Base-by-base conservation (phyloP, 2,329 filamentous ascomycete genomes). In the Achaetomium macrosporum region DNA sequence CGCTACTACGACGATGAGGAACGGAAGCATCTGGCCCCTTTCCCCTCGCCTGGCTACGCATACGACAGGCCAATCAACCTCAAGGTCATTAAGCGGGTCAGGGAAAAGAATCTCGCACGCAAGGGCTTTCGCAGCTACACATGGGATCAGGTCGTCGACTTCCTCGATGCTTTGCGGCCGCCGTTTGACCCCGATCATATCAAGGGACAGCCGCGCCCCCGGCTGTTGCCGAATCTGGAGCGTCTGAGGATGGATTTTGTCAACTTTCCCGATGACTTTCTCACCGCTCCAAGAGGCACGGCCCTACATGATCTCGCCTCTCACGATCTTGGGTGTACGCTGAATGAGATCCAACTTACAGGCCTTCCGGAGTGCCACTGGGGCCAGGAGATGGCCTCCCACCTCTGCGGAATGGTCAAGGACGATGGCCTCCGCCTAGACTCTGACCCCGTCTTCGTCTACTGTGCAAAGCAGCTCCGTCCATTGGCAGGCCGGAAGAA, bases 1-100 rank as follows among this genome's bases (percentile, higher is more conserved):
- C 71, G 70, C 47, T 82, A 78, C 62, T 82, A 79, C 55, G 77
- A 81, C 51, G 77, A 82, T 45, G 69, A 75, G 43, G 71, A 68
- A 36, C 66, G 67, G 13, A 57, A 54, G 16, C 75, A 57, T 20
- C 25, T 29, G 1, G 54, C 56, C 75, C 57, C 71, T 69, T 56
- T 65, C 76, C 42, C 68, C 68, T 25, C 66, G 64, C 19, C 65
- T 2, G 68, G 70, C 40, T 57, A 77, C 40, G 73, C 68, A 54
- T 31, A 20, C 17, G 40, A 19, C 29, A 73, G 68, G 48, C 66
- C 71, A 7, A 66, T 75, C 16, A 62, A 62, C 10, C 66, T 80
- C 35, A 69, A 67, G 40, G 69, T 78, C 4, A 66, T 71, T 25
- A 67, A 65, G 31, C 71, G 76, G 2, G 67, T 70, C 17, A 73